Evolutionary conservation across 2,329 filamentous ascomycete species (phyloP).

Genomic region (Plectosphaerella plurivora): DNA sequence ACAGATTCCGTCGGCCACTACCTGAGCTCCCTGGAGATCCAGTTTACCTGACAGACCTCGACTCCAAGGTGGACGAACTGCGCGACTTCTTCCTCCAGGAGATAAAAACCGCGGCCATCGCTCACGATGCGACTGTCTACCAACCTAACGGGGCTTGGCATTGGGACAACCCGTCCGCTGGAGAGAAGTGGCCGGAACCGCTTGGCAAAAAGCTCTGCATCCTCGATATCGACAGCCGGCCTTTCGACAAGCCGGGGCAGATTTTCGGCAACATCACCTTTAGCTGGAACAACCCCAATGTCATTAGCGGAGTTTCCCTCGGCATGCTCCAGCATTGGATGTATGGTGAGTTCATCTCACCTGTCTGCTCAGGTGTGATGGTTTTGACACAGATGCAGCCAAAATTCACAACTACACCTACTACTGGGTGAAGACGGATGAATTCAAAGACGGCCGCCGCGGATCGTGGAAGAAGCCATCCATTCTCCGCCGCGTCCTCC

Average conservation of each 20-base stretch:
- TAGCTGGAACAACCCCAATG: conserved; percentile 25
- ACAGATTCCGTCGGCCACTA: too few species aligned
- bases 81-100: conserved; percentile 26
- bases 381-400: conserved; percentile 22
- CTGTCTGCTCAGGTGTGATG: background rate
- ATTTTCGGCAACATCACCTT: conserved; percentile 29
- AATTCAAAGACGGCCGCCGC: conserved; percentile 30
- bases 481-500: conserved; percentile 35
- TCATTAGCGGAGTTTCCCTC: conserved; percentile 30
- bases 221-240: conserved; percentile 38
- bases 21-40: too few species aligned
- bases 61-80: conserved; percentile 12
- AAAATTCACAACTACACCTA: conserved; percentile 43
- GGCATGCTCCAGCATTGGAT: conserved; percentile 40
- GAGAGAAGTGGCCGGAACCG: conserved; percentile 23
- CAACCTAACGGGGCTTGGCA: conserved; percentile 25
- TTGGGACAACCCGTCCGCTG: conserved; percentile 20
- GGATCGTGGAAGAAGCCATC: conserved; percentile 41
- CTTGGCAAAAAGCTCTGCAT: conserved; percentile 37
- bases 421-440: conserved; percentile 35
- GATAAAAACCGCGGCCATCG: conserved; percentile 22
- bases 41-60: background rate
- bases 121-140: conserved; percentile 19
- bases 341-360: conserved; percentile 25
- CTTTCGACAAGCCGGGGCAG: conserved; percentile 27